Conservation (phyloP, 2,329 filamentous ascomycete genomes). For the Coniochaeta sp. region DNA sequence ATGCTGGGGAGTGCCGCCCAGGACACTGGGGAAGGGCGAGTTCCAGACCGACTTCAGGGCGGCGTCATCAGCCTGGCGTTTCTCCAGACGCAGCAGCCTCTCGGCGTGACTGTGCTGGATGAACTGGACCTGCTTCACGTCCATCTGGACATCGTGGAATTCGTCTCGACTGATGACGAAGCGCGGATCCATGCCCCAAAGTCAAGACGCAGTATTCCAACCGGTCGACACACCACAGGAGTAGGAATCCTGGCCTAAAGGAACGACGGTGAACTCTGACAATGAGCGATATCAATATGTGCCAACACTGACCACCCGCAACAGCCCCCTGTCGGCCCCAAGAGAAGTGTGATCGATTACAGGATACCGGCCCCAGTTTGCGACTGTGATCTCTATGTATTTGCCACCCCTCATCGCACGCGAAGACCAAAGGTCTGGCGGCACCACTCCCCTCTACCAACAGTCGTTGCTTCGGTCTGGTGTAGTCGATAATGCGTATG, state of each 20-base stretch:
- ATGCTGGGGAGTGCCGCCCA: slow-evolving; percentile 79
- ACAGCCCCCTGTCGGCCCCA: not conserved
- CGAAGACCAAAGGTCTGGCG: slow-evolving; percentile 23
- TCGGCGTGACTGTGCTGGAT: slow-evolving; percentile 57
- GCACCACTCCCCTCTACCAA: slow-evolving; percentile 13
- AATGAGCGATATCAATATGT: not conserved
- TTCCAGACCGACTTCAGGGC: slow-evolving; percentile 83
- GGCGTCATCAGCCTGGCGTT: slow-evolving; percentile 60
- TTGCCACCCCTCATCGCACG: slow-evolving; percentile 38
- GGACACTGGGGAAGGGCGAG: slow-evolving; percentile 74
- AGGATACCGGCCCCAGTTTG: not conserved
- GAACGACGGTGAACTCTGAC: not conserved
- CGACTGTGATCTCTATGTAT: not conserved
- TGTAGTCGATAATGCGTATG: not conserved
- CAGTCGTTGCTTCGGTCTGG: not conserved
- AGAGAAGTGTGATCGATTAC: slow-evolving; percentile 26
- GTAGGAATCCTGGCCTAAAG: slow-evolving; percentile 3
- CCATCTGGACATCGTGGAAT: slow-evolving; percentile 62
- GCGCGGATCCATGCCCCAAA: slow-evolving; percentile 55
- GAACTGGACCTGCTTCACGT: slow-evolving; percentile 60
- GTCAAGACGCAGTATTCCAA: not conserved
- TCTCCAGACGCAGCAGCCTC: slow-evolving; percentile 54
- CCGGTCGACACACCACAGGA: not conserved
- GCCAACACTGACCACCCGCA: not conserved
- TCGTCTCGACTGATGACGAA: slow-evolving; percentile 55